Evolutionary conservation across 768 basidiomycete species (phyloP).

Genomic region (Leccinum sublutescens): DNA sequence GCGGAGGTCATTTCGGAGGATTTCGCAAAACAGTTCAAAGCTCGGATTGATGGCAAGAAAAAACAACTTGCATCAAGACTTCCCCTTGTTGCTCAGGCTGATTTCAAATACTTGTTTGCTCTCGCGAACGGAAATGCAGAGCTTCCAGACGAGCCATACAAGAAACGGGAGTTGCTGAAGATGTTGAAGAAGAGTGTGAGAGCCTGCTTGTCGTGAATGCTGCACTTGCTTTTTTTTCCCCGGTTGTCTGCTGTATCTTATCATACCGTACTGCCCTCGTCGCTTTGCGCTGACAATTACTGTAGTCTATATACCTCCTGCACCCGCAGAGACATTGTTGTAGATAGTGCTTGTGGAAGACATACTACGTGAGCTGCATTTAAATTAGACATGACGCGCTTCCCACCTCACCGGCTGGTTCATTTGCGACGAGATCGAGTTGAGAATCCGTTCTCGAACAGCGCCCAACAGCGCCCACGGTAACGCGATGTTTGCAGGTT

Average conservation of each 20-base stretch:
- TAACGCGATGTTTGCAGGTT: slow-evolving; percentile 47
- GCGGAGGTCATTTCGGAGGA: slow-evolving; percentile 85
- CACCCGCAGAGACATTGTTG: slow-evolving; percentile 1
- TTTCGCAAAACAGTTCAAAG: slow-evolving; percentile 86
- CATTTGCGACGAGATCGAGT: slow-evolving; percentile 18
- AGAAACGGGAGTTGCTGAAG: slow-evolving; percentile 51
- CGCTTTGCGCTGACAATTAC: not conserved
- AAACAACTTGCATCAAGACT: slow-evolving; percentile 54
- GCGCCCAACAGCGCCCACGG: not conserved
- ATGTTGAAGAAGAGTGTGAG: slow-evolving; percentile 48
- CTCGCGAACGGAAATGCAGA: slow-evolving; percentile 52
- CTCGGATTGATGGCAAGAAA: slow-evolving; percentile 62
- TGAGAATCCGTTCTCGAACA: slow-evolving; percentile 16
- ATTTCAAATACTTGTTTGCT: slow-evolving; percentile 78
- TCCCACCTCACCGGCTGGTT: slow-evolving; percentile 2
- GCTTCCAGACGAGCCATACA: slow-evolving; percentile 54
- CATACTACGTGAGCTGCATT: not conserved
- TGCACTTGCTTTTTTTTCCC: not conserved
- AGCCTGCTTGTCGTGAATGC: slow-evolving; percentile 23
- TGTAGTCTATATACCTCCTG: slow-evolving; percentile 6
- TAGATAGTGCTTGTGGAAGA: not conserved
- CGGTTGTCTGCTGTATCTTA: slow-evolving; percentile 15
- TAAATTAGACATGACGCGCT: slow-evolving; percentile 1
- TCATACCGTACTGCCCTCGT: slow-evolving; percentile 6
- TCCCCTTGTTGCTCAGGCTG: slow-evolving; percentile 82